These are phyloP conservation scores for Pilobolus umbonatus DNA, from an alignment of 192 early-diverging fungal genomes.

Conservation along the genomic window DNA sequence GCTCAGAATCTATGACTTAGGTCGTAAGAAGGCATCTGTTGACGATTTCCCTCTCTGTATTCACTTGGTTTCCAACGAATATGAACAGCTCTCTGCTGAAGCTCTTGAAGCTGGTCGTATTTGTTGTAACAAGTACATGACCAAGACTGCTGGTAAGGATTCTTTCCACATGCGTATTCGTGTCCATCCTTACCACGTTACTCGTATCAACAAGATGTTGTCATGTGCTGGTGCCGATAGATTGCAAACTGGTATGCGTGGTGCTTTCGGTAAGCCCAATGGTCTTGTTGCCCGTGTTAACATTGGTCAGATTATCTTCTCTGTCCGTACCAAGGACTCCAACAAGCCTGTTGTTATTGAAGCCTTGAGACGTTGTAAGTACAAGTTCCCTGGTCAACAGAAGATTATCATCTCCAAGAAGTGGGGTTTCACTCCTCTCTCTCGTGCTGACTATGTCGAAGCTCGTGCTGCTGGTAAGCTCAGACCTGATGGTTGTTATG, in stretches of 20 bases:
- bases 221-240: slow-evolving; percentile 99
- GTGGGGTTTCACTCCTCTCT: slow-evolving; percentile 99
- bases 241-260: slow-evolving; percentile 99
- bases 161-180: slow-evolving; percentile 98
- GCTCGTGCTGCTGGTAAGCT: slow-evolving; percentile 71
- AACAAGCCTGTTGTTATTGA: slow-evolving; percentile 94
- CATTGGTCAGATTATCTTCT: slow-evolving; percentile 97
- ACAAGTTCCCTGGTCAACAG: slow-evolving; percentile 99
- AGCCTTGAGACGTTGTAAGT: slow-evolving; percentile 87
- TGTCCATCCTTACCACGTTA: slow-evolving; percentile 98
- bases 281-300: slow-evolving; percentile 95
- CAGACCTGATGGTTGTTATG: slow-evolving; percentile 90
- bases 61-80: slow-evolving; percentile 95
- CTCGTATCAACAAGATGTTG: slow-evolving; percentile 99
- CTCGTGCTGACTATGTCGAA: slow-evolving; percentile 84
- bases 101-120: slow-evolving; percentile 98
- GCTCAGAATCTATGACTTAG: slow-evolving; percentile 96
- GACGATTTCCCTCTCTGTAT: slow-evolving; percentile 97
- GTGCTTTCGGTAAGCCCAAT: slow-evolving; percentile 96
- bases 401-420: slow-evolving; percentile 99
- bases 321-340: slow-evolving; percentile 90
- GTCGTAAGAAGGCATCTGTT: slow-evolving; percentile 94
- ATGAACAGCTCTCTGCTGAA: slow-evolving; percentile 97
- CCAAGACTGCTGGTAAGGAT: slow-evolving; percentile 95
- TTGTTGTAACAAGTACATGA: slow-evolving; percentile 97